Evolutionary conservation across 2,329 filamentous ascomycete genomes (phyloP).

Genomic region (Rutstroemia sp.): DNA sequence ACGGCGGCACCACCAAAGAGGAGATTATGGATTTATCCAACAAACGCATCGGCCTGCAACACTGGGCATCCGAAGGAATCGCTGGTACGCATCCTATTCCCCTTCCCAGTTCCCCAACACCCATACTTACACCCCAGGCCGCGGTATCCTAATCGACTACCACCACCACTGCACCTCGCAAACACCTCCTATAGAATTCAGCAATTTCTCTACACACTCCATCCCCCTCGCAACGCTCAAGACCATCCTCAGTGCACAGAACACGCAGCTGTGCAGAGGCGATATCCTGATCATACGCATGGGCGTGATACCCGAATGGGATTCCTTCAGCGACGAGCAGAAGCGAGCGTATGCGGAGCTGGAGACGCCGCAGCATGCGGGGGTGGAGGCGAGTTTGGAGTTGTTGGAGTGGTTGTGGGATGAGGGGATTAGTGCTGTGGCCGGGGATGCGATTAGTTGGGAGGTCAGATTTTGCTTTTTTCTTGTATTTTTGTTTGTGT

Average conservation of each 20-base stretch:
- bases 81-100: constrained; percentile 24
- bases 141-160: constrained; percentile 47
- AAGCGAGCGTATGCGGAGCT: neutral
- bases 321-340: constrained; percentile 17
- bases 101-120: neutral
- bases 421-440: neutral
- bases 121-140: constrained; percentile 25
- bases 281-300: constrained; percentile 35
- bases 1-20: constrained; percentile 38
- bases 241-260: constrained; percentile 30
- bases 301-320: constrained; percentile 30
- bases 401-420: constrained; percentile 4
- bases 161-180: constrained; percentile 46
- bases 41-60: constrained; percentile 39
- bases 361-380: neutral
- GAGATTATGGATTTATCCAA: constrained; percentile 39
- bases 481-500: neutral
- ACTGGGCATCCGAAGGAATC: constrained; percentile 42
- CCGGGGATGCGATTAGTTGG: constrained; percentile 2
- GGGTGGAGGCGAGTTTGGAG: constrained; percentile 1
- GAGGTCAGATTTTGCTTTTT: neutral
- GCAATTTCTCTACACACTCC: constrained; percentile 40
- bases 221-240: constrained; percentile 28
- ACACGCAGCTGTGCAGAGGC: constrained; percentile 29
- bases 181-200: constrained; percentile 41